Conservation (phyloP, 2,329 filamentous ascomycete genomes). For the Calonectria henricotiae region DNA sequence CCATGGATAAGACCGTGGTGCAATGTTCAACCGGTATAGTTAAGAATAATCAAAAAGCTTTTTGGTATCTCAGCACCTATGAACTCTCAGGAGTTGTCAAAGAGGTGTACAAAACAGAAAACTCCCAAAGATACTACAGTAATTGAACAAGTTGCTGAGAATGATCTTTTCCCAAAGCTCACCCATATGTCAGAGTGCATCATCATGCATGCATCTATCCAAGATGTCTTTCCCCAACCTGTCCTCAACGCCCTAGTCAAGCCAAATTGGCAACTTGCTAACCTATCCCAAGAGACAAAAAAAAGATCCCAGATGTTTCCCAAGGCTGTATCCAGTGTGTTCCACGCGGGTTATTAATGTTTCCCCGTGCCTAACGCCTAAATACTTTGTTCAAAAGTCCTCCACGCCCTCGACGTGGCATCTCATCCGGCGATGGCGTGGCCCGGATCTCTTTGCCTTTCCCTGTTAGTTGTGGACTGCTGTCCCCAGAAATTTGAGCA, state of each 20-base stretch:
- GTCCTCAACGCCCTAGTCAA: slow-evolving; percentile 27
- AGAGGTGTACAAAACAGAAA: background rate
- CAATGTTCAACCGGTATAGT: background rate
- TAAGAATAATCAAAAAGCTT: background rate
- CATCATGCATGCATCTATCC: slow-evolving; percentile 28
- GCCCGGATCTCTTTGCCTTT: slow-evolving; percentile 48
- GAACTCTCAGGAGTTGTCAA: background rate
- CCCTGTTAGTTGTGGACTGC: slow-evolving; percentile 39
- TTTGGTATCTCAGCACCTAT: background rate
- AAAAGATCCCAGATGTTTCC: background rate
- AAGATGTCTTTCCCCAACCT: slow-evolving; percentile 18
- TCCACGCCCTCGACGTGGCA: slow-evolving; percentile 51
- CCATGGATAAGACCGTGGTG: too few relatives aligned
- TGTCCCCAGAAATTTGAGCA: slow-evolving; percentile 44
- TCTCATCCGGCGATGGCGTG: slow-evolving; percentile 42
- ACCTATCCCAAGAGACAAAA: background rate
- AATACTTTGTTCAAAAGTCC: slow-evolving; percentile 59
- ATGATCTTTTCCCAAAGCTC: background rate
- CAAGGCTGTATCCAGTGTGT: slow-evolving; percentile 5
- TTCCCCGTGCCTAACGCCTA: slow-evolving; percentile 52
- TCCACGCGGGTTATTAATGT: slow-evolving; percentile 6
- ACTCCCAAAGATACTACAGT: slow-evolving; percentile 13
- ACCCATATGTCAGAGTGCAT: slow-evolving; percentile 1
- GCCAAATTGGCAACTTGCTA: slow-evolving; percentile 23
- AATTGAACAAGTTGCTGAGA: slow-evolving; percentile 15